Conservation (phyloP, 768 basidiomycete genomes). For the Terana coerulea region DNA sequence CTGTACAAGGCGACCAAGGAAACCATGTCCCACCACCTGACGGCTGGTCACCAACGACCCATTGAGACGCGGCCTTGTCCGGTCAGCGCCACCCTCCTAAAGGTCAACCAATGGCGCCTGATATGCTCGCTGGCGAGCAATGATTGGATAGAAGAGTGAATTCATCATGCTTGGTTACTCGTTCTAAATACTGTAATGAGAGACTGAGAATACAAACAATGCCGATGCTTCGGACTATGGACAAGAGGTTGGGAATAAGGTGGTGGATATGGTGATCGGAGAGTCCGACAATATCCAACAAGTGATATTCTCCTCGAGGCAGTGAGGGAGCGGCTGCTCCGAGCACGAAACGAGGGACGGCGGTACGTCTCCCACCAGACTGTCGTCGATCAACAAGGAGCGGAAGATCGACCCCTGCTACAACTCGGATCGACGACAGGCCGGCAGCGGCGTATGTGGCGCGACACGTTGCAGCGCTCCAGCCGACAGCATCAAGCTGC, state of each 20-base stretch:
- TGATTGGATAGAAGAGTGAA: neutral
- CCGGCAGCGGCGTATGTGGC: neutral
- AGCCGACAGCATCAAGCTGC: constrained; percentile 37
- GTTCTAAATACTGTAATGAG: constrained; percentile 7
- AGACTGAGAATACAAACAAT: constrained; percentile 7
- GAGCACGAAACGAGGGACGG: constrained; percentile 3
- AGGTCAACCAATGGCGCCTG: no score
- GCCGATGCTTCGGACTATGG: neutral
- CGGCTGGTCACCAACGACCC: no score
- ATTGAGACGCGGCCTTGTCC: no score
- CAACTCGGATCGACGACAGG: constrained; percentile 7
- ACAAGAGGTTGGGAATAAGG: neutral
- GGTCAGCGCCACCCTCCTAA: no score
- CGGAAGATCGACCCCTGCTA: constrained; percentile 7
- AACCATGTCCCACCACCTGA: no score
- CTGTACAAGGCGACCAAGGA: no score
- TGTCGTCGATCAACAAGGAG: constrained; percentile 7
- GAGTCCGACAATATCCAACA: constrained; percentile 3
- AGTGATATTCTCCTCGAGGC: neutral
- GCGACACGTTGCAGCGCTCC: constrained; percentile 24
- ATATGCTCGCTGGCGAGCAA: no score
- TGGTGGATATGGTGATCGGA: constrained; percentile 3
- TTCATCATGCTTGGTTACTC: constrained; percentile 3
- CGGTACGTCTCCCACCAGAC: neutral
- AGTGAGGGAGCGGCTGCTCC: constrained; percentile 1